Conservation (phyloP, 1,284 basidiomycete species). For the Fomes fomentarius region DNA sequence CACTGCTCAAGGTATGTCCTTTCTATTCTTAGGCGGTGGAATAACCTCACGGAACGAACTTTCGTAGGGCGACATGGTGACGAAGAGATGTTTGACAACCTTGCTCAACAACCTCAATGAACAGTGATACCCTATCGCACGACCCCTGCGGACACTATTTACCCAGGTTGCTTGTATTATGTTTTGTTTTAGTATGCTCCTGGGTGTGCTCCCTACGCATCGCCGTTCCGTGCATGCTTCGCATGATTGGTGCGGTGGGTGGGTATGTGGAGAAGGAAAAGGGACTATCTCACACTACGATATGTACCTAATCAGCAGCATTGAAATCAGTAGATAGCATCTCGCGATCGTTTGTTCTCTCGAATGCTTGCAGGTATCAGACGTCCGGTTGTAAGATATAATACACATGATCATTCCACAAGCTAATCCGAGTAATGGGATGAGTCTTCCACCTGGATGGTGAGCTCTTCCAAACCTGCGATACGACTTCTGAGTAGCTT, state of each 20-base stretch:
- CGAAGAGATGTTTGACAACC: slow-evolving; percentile 94
- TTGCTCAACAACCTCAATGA: slow-evolving; percentile 91
- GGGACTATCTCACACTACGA: slow-evolving; percentile 18
- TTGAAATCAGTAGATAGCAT: slow-evolving; percentile 17
- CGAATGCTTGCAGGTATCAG: slow-evolving; percentile 5
- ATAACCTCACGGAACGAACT: neutral
- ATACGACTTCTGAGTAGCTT: slow-evolving; percentile 71
- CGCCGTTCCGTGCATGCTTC: too few species aligned
- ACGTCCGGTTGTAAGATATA: slow-evolving; percentile 19
- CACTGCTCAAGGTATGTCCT: slow-evolving; percentile 78
- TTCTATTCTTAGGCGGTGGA: neutral
- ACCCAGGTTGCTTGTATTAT: slow-evolving; percentile 27
- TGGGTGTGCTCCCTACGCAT: slow-evolving; percentile 3
- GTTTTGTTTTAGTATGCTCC: slow-evolving; percentile 24
- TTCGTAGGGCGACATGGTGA: slow-evolving; percentile 88
- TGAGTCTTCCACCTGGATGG: slow-evolving; percentile 75
- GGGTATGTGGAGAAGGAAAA: neutral
- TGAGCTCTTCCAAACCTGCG: slow-evolving; percentile 81
- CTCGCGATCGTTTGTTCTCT: slow-evolving; percentile 9
- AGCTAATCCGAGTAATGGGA: slow-evolving; percentile 6
- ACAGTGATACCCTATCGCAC: slow-evolving; percentile 19
- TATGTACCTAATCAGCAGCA: slow-evolving; percentile 20
- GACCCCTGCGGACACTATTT: slow-evolving; percentile 20
- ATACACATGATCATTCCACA: slow-evolving; percentile 11
- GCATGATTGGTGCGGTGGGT: neutral